Base-by-base conservation (phyloP, 1,139 yeast genomes). In the Lodderomyces jiufengensis region DNA sequence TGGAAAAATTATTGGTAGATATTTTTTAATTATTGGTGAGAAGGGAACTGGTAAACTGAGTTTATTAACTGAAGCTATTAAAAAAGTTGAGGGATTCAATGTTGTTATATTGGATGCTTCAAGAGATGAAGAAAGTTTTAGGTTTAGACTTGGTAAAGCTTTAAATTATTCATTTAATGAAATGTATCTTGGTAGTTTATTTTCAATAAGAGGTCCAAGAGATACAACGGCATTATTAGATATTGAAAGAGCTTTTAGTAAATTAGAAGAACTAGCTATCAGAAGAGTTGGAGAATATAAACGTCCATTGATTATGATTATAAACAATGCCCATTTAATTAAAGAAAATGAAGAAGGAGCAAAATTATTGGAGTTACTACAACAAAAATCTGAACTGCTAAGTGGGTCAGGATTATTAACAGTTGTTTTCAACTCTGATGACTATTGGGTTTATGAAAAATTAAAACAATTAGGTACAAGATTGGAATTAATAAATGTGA, bases 11-110 rank as follows among this genome's bases (percentile, higher is more conserved):
- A 61, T 61, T 10, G 95, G 95, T 0, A 58, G 92, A 20, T 85
- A 85, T 54, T 83, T 78, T 51, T 60, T 85, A 37, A 55, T 85
- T 12, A 76, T 85, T 37, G 95, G 95, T 16, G 95, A 85, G 55
- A 84, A 85, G 53, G 95, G 95, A 1, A 84, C 94, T 0, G 95
- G 95, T 3, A 85, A 85, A 51, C 81, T 90, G 0, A 80, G 92
- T 1, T 67, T 84, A 58, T 64, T 84, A 21, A 57, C 80, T 47
- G 88, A 83, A 48, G 76, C 90, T 3, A 78, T 85, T 70, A 73
- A 78, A 43, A 73, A 78, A 45, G 76, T 78, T 1, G 63, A 73
- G 31, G 88, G 92, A 1, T 60, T 61, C 39, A 78, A 81, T 49
- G 86, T 87, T 34, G 76, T 87, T 1, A 71, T 82, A 41, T 66